Conservation (phyloP, 1,284 basidiomycete genomes). For the Pseudozyma hubeiensis region DNA sequence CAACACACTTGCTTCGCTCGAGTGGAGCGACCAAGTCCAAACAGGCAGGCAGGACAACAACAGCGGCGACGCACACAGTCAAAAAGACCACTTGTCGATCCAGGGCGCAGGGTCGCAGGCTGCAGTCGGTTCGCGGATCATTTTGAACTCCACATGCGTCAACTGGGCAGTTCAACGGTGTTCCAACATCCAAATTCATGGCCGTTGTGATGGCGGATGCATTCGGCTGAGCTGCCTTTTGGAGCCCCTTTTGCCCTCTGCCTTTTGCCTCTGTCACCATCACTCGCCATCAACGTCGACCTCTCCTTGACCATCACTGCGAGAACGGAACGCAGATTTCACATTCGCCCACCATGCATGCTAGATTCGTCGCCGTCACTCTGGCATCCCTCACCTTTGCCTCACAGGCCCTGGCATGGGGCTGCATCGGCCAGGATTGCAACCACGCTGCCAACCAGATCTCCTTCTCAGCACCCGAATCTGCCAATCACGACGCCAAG, state of each 20-base stretch:
- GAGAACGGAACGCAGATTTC: not conserved
- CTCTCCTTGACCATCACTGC: not conserved
- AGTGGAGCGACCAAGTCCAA: not conserved
- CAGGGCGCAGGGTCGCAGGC: not conserved
- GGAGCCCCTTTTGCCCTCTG: not conserved
- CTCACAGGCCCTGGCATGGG: conserved; percentile 39
- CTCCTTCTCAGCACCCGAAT: conserved; percentile 35
- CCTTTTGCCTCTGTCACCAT: not conserved
- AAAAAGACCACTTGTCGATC: not conserved
- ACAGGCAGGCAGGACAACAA: not conserved
- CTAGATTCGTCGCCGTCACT: conserved; percentile 27
- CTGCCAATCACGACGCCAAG: conserved; percentile 7
- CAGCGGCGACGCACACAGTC: too few relatives aligned
- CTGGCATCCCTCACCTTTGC: conserved; percentile 38
- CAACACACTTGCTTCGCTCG: conserved; percentile 1
- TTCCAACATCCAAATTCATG: conserved; percentile 26
- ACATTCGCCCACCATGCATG: conserved; percentile 11
- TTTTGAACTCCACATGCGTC: conserved; percentile 32
- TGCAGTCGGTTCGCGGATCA: not conserved
- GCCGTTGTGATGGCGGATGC: not conserved
- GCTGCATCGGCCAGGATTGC: conserved; percentile 47
- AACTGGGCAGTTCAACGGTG: conserved; percentile 9
- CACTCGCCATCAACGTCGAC: not conserved
- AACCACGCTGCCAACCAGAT: conserved; percentile 38
- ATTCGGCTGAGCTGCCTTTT: conserved; percentile 6